These are phyloP conservation scores for Flaveria trinervia DNA, from an alignment of 129 eudicot genomes.

Conservation along the genomic window DNA sequence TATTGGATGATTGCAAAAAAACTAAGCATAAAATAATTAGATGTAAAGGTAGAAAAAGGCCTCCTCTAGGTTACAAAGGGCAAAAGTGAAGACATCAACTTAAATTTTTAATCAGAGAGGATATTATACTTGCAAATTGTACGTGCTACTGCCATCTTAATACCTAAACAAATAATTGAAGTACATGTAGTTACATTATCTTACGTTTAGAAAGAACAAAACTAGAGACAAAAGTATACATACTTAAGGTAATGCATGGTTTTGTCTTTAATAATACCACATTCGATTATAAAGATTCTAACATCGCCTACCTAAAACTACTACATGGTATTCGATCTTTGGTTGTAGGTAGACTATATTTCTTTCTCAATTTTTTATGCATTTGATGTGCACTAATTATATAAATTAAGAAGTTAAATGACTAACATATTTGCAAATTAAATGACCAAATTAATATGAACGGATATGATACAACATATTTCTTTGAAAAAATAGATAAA, in stretches of 20 bases:
- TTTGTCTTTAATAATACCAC: slow-evolving; percentile 10
- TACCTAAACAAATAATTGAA: background rate
- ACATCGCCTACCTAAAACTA: background rate
- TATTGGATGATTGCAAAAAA: too few species aligned
- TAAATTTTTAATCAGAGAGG: background rate
- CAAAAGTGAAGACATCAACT: background rate
- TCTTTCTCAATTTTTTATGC: background rate
- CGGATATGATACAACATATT: background rate
- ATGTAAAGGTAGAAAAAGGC: background rate
- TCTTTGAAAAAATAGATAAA: background rate
- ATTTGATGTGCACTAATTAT: background rate
- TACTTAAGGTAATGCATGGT: background rate
- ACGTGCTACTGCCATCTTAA: background rate
- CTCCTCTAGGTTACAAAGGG: slow-evolving; percentile 17
- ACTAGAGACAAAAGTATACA: slow-evolving; percentile 7
- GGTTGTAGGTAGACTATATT: background rate
- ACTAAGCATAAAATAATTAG: background rate
- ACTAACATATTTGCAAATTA: background rate
- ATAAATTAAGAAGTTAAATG: background rate
- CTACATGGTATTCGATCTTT: background rate
- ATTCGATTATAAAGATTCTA: slow-evolving; percentile 11
- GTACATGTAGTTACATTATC: background rate
- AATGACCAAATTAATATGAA: background rate
- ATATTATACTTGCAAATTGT: slow-evolving; percentile 11
- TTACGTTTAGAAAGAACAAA: slow-evolving; percentile 5